Evolutionary conservation across 371 early-diverging fungal genomes (phyloP).

Genomic region (Saksenaea oblongispora): DNA sequence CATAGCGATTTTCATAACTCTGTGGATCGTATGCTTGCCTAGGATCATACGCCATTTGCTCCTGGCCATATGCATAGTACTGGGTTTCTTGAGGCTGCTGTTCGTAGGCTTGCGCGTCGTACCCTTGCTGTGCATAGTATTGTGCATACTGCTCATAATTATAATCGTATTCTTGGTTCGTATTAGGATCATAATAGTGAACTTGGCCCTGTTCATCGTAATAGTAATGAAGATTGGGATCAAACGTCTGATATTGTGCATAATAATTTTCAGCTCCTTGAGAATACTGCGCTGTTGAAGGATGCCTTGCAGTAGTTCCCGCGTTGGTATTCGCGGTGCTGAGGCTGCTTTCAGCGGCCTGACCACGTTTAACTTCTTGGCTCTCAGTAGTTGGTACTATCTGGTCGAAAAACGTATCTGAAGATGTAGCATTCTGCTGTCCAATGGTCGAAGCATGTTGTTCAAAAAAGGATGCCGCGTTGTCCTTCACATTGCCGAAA

Average conservation of each 20-base stretch:
- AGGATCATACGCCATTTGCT: background rate
- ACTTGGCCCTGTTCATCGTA: slow-evolving; percentile 38
- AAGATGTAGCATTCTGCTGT: background rate
- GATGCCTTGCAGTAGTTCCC: background rate
- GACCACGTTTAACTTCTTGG: background rate
- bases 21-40: background rate
- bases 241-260: slow-evolving; percentile 24
- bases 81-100: background rate
- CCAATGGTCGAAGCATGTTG: background rate
- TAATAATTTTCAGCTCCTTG: background rate
- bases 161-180: slow-evolving; percentile 36
- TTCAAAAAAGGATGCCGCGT: background rate
- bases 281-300: background rate
- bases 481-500: background rate
- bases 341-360: background rate
- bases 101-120: slow-evolving; percentile 16
- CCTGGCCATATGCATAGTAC: background rate
- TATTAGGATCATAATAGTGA: slow-evolving; percentile 44
- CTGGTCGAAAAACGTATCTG: background rate
- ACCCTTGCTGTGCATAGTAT: slow-evolving; percentile 22
- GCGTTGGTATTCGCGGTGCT: slow-evolving; percentile 6
- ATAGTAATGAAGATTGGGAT: slow-evolving; percentile 40
- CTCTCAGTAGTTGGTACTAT: background rate
- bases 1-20: background rate
- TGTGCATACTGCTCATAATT: slow-evolving; percentile 29